A percentile compares a stretch with the other conserved stretches of the same genome.
Conservation (phyloP, 2,329 filamentous ascomycete genomes). For the Sporothrix brasiliensis region DNA sequence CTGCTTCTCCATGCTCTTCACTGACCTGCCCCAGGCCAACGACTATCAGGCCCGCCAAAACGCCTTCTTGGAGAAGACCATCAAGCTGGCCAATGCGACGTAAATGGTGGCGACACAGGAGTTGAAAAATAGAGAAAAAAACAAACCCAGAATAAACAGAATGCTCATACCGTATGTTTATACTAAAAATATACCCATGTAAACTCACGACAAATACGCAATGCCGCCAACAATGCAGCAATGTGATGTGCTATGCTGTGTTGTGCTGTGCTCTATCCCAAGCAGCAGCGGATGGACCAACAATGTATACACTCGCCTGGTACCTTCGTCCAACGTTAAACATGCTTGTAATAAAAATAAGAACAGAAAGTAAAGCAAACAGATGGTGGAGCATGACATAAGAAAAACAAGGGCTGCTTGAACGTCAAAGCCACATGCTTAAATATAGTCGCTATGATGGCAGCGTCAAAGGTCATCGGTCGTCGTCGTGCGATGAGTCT, state of each 20-base stretch:
- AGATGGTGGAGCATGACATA: background rate
- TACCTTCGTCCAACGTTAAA: constrained; percentile 2
- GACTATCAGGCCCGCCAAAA: constrained; percentile 26
- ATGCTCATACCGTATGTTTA: constrained; percentile 9
- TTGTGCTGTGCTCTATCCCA: constrained; percentile 21
- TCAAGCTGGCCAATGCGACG: constrained; percentile 21
- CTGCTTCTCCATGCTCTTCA: constrained; percentile 39
- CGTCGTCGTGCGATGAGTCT: background rate
- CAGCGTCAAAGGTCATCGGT: background rate
- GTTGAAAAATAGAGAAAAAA: background rate
- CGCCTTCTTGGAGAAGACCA: constrained; percentile 27
- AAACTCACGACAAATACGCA: constrained; percentile 8
- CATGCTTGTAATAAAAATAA: constrained; percentile 11
- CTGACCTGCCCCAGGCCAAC: constrained; percentile 31
- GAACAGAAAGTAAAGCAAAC: background rate
- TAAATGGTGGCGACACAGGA: background rate
- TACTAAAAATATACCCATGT: constrained; percentile 9
- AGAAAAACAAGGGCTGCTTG: background rate
- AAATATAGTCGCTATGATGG: background rate
- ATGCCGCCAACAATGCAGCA: background rate
- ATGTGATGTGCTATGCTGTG: no score
- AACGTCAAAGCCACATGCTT: background rate
- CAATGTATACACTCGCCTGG: background rate
- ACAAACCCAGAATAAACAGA: background rate
- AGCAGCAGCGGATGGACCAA: background rate